Conservation (phyloP, 148 eudicot species). For the Pharnaceum exiguum region DNA sequence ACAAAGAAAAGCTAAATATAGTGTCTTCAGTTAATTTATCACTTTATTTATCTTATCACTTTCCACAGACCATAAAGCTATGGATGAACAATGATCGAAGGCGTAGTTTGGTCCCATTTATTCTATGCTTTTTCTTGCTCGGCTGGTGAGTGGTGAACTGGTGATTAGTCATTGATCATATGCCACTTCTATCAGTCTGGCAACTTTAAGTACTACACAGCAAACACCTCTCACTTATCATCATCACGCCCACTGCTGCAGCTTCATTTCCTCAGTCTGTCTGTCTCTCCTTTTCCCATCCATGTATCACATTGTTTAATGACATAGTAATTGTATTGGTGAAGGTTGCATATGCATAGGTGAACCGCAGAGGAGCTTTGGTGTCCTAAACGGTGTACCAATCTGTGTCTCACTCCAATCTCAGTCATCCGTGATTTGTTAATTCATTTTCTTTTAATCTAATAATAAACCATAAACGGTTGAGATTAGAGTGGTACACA, state of each 20-base stretch:
- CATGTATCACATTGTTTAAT: not conserved
- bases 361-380: too few relatives aligned
- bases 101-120: constrained; percentile 13
- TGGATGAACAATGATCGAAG: not conserved
- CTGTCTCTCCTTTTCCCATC: not conserved
- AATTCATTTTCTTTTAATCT: too few relatives aligned
- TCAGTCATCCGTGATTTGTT: too few relatives aligned
- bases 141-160: not conserved
- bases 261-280: constrained; percentile 4
- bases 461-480: too few relatives aligned
- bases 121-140: not conserved
- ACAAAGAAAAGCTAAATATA: too few relatives aligned
- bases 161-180: not conserved
- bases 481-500: too few relatives aligned
- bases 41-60: too few relatives aligned
- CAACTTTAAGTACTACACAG: not conserved
- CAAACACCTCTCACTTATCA: not conserved
- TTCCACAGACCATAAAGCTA: constrained; percentile 4
- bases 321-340: too few relatives aligned
- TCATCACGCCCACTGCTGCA: constrained; percentile 12
- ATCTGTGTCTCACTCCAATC: too few relatives aligned
- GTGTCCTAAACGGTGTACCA: too few relatives aligned
- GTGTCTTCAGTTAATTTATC: too few relatives aligned
- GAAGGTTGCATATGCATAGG: too few relatives aligned
- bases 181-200: not conserved